Conservation (phyloP, 2,329 filamentous ascomycete species). For the Hyphodiscus sp. region DNA sequence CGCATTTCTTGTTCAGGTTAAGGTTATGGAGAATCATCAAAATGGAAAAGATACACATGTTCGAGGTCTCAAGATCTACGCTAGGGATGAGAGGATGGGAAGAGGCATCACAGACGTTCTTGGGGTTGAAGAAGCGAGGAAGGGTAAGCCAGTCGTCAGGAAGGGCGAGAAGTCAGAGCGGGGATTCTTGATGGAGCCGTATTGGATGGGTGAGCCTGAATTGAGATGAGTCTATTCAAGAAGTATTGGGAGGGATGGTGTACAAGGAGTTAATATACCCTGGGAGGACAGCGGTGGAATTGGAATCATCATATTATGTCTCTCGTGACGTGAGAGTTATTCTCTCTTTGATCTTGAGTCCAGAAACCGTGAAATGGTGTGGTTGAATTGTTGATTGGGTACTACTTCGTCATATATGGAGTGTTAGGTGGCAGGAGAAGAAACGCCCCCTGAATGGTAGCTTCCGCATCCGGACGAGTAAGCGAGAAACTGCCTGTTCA, state of each 20-base stretch:
- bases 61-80: conserved; percentile 82
- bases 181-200: conserved; percentile 22
- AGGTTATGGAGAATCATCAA: conserved; percentile 93
- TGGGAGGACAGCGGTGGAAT: neutral
- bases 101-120: conserved; percentile 14
- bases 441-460: too few species aligned
- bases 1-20: conserved; percentile 84
- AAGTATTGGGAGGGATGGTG: conserved; percentile 5
- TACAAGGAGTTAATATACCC: conserved; percentile 20
- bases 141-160: neutral
- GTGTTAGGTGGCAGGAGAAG: too few species aligned
- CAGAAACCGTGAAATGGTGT: too few species aligned
- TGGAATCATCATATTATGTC: neutral
- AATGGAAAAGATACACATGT: conserved; percentile 99
- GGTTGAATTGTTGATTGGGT: too few species aligned
- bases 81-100: conserved; percentile 29
- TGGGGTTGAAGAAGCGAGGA: conserved; percentile 6
- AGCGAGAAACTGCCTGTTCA: too few species aligned
- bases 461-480: too few species aligned
- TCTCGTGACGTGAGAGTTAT: neutral
- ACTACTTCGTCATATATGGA: too few species aligned
- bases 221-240: conserved; percentile 18
- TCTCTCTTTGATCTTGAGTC: neutral
- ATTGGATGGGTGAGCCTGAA: conserved; percentile 32
- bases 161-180: conserved; percentile 12